phyloP scores from a whole-genome alignment of 2,329 filamentous ascomycete genomes.

The Xylaria sp. region DNA sequence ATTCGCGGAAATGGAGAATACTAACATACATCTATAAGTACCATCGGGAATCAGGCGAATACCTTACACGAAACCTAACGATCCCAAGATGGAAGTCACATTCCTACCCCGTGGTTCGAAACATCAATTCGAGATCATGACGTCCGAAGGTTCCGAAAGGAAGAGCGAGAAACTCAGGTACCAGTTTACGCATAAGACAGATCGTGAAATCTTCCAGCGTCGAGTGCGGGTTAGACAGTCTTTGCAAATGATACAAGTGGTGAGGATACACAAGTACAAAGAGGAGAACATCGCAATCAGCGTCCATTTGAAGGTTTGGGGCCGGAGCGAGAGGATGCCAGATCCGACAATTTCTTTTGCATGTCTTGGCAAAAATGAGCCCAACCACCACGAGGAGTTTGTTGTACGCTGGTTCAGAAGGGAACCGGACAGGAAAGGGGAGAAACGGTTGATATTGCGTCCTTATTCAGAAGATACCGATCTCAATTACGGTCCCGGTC shows the following conservation, averaged over 20 bases:
- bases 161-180: slow-evolving; percentile 31
- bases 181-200: slow-evolving; percentile 36
- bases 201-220: slow-evolving; percentile 40
- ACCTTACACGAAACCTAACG: slow-evolving; percentile 40
- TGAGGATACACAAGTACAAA: slow-evolving; percentile 36
- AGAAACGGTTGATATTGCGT: slow-evolving; percentile 36
- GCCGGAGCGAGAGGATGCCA: slow-evolving; percentile 30
- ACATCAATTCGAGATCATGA: slow-evolving; percentile 39
- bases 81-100: slow-evolving; percentile 36
- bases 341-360: slow-evolving; percentile 44
- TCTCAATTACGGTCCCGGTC: slow-evolving; percentile 28
- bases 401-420: slow-evolving; percentile 43
- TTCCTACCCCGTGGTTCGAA: slow-evolving; percentile 38
- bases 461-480: slow-evolving; percentile 36
- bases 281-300: slow-evolving; percentile 37
- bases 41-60: slow-evolving; percentile 29
- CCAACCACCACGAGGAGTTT: slow-evolving; percentile 42
- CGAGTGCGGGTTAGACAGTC: slow-evolving; percentile 32
- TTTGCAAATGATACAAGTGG: slow-evolving; percentile 35
- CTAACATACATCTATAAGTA: slow-evolving; percentile 31
- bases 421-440: slow-evolving; percentile 38
- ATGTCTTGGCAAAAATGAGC: slow-evolving; percentile 26
- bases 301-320: slow-evolving; percentile 42
- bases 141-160: slow-evolving; percentile 8
- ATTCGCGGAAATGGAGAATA: neutral